Evolutionary conservation across 495 filamentous ascomycete genomes (phyloP), one percentile per base, ranked within the genome.

Genomic region (Hamigera avellanea): DNA sequence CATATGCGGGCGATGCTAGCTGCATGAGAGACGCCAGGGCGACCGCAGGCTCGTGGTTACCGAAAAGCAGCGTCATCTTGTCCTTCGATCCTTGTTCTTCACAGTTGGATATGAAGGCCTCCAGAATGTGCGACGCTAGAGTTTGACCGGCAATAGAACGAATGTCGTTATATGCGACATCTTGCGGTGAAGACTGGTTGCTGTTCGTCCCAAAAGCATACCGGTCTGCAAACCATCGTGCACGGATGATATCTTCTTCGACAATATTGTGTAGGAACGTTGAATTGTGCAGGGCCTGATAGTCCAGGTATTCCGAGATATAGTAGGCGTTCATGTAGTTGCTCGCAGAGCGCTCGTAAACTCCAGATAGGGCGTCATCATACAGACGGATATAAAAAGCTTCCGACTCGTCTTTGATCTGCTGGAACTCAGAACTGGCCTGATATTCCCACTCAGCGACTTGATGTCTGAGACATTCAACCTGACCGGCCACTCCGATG

Each of bases 301-400:
- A 84, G 42, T 89, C 77, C 51, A 89, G 56, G 40, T 76, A 76
- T 50, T 93, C 83, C 43, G 66, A 84, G 50, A 91, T 76, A 27
- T 58, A 41, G 40, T 65, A 67, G 16, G 71, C 76, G 44, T 75
- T 78, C 16, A 36, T 48, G 49, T 78, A 83, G 34, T 61, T 64
- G 31, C 69, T 62, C 15, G 62, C 50, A 2, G 50, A 36, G 26
- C 55, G 41, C 27, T 58, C 53, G 21, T 53, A 57, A 16, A 52
- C 56, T 5, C 44, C 53, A 12, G 52, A 49, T 13, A 72, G 43
- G 5, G 62, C 54, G 9, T 49, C 28, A n/a, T 40, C 31, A 31
- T 60, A 63, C 8, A 82, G 56, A 0, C 41, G 42, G 18, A 60
- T 35, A 39, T 83, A 83, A 37, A 80, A 70, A 2, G 41, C 36